Conservation (phyloP, 371 early-diverging fungal species). For the Apophysomyces elegans region DNA sequence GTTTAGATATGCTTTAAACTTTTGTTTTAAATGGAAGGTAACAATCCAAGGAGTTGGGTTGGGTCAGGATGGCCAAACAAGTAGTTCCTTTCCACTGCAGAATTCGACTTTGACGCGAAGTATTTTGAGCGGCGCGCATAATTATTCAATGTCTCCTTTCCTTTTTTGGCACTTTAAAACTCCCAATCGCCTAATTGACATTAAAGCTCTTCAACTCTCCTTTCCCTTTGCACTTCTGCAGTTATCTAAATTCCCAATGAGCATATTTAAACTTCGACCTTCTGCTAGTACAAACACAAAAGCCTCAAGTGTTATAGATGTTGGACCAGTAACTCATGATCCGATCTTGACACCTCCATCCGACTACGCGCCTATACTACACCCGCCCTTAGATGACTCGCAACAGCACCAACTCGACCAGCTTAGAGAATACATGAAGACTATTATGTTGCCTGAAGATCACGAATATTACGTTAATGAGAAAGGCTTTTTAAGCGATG, state of each 20-base stretch:
- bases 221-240: background rate
- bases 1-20: too few species aligned
- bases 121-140: too few species aligned
- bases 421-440: conserved; percentile 52
- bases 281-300: conserved; percentile 9
- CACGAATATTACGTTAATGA: conserved; percentile 47
- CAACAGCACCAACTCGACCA: conserved; percentile 45
- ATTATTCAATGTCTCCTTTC: too few species aligned
- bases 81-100: too few species aligned
- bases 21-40: too few species aligned
- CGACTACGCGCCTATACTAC: conserved; percentile 25
- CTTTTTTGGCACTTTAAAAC: too few species aligned
- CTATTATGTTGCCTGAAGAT: conserved; percentile 41
- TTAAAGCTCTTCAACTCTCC: background rate
- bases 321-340: conserved; percentile 19
- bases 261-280: conserved; percentile 27
- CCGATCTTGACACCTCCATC: conserved; percentile 25
- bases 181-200: too few species aligned
- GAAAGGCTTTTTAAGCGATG: conserved; percentile 49
- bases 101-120: too few species aligned
- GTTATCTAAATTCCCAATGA: conserved; percentile 15
- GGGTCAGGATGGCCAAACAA: too few species aligned
- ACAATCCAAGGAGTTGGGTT: too few species aligned
- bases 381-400: conserved; percentile 42
- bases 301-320: background rate